Conservation (phyloP, 129 eudicot genomes). For the Tanacetum coccineum region DNA sequence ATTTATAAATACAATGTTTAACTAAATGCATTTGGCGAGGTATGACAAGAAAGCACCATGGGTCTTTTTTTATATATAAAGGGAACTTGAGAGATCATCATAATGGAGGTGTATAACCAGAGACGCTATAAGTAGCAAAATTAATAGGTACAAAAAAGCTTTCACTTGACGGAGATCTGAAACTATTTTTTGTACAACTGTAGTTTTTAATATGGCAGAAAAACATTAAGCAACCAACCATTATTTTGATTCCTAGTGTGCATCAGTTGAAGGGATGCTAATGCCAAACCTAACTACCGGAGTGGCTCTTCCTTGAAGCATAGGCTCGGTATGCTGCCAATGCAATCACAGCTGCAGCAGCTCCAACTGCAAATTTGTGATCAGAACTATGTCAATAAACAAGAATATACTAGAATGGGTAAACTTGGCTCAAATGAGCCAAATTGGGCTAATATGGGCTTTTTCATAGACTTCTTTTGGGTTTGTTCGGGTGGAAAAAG, state of each 20-base stretch:
- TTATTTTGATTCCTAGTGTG: constrained; percentile 22
- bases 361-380: constrained; percentile 59
- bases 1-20: no score
- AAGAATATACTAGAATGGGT: not conserved
- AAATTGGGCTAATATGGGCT: not conserved
- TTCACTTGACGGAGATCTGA: not conserved
- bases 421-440: not conserved
- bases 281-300: constrained; percentile 43
- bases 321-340: constrained; percentile 74
- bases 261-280: constrained; percentile 7
- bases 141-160: not conserved
- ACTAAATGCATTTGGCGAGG: no score
- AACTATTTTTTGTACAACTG: constrained; percentile 37
- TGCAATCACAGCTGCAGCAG: constrained; percentile 69
- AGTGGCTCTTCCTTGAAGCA: constrained; percentile 64
- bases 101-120: not conserved
- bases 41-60: no score
- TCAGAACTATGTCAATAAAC: not conserved
- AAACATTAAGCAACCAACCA: constrained; percentile 16
- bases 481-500: not conserved
- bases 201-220: constrained; percentile 4
- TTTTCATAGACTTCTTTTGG: not conserved
- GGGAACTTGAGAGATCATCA: constrained; percentile 5
- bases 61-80: not conserved
- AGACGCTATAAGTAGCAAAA: not conserved